Percentiles rank a stretch among this genome's conserved stretches.
Conservation (phyloP, 805 yeast genomes). For the Maudiozyma turicensis region DNA sequence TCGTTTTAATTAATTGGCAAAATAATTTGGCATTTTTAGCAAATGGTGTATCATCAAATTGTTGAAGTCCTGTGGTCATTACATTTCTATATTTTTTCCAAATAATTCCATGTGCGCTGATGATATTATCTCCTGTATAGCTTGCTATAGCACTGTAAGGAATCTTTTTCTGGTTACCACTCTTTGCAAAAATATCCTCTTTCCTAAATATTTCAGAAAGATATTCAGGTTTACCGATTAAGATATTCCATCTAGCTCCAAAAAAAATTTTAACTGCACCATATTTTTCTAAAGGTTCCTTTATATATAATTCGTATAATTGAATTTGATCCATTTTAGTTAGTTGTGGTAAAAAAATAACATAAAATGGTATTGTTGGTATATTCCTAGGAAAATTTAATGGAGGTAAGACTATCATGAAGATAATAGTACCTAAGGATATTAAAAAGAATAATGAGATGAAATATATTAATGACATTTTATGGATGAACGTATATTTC, state of each 20-base stretch:
- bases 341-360: constrained; percentile 38
- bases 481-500: background rate
- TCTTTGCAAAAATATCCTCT: constrained; percentile 43
- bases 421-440: background rate
- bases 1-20: constrained; percentile 18
- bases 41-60: constrained; percentile 36
- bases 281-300: constrained; percentile 36
- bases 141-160: constrained; percentile 44
- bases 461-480: background rate
- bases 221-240: constrained; percentile 41
- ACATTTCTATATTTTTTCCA: constrained; percentile 43
- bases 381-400: constrained; percentile 41
- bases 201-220: constrained; percentile 39
- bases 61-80: constrained; percentile 40
- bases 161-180: constrained; percentile 51
- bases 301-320: constrained; percentile 35
- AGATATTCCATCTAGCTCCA: constrained; percentile 53
- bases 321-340: constrained; percentile 40
- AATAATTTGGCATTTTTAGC: constrained; percentile 31
- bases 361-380: constrained; percentile 56
- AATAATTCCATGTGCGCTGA: constrained; percentile 44
- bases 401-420: constrained; percentile 35
- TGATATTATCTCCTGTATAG: constrained; percentile 52
- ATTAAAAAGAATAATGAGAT: background rate
- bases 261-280: constrained; percentile 54